phyloP scores from a whole-genome alignment of 2,329 filamentous ascomycete genomes.

The Delphinella strobiligena region DNA sequence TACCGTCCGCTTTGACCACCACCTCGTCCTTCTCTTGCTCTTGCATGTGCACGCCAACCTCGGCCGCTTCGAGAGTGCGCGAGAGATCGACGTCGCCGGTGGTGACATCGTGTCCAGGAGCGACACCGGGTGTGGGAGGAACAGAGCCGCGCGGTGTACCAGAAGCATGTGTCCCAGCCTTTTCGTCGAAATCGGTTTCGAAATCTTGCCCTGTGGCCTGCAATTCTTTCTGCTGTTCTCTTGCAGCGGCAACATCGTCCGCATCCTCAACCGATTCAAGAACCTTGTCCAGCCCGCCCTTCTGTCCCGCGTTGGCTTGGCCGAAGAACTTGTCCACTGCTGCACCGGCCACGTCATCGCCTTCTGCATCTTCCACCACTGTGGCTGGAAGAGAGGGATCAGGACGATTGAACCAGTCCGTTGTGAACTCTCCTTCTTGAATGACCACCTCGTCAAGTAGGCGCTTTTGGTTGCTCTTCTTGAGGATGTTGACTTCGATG shows the following conservation, averaged over 20 bases:
- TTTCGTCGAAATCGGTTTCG: slow-evolving; percentile 76
- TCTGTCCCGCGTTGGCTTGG: too few species aligned
- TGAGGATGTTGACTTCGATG: slow-evolving; percentile 94
- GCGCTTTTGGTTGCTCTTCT: slow-evolving; percentile 93
- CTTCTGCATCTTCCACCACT: slow-evolving; percentile 26
- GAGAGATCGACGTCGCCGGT: neutral
- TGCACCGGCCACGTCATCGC: slow-evolving; percentile 54
- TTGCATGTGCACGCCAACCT: slow-evolving; percentile 14
- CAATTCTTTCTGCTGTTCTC: slow-evolving; percentile 74
- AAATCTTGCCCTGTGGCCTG: slow-evolving; percentile 36
- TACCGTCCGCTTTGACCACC: slow-evolving; percentile 20
- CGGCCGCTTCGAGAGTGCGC: neutral
- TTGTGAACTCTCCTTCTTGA: slow-evolving; percentile 95
- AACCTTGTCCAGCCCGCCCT: too few species aligned
- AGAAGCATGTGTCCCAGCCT: too few species aligned
- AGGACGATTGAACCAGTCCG: slow-evolving; percentile 80
- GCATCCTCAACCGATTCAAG: slow-evolving; percentile 85
- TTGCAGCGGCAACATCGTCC: slow-evolving; percentile 82
- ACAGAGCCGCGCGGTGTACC: slow-evolving; percentile 26
- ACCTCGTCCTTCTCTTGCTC: slow-evolving; percentile 10
- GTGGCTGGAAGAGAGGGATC: slow-evolving; percentile 52
- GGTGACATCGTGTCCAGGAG: too few species aligned
- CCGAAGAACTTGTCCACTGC: slow-evolving; percentile 80
- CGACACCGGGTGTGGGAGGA: too few species aligned
- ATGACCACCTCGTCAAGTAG: slow-evolving; percentile 98